Conservation (phyloP, 2,329 filamentous ascomycete species). For the Fusarium tupiense region DNA sequence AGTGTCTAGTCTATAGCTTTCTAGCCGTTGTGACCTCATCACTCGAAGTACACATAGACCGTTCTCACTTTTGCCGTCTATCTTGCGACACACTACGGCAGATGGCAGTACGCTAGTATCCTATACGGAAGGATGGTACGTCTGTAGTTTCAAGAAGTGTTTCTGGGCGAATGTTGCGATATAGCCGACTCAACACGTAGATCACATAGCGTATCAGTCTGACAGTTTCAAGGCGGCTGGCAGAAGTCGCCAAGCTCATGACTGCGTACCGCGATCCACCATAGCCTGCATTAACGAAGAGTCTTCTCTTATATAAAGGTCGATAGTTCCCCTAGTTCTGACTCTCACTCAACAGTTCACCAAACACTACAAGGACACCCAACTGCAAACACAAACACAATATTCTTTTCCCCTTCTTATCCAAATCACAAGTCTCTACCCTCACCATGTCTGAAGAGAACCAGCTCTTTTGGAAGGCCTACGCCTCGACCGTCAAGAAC, state of each 20-base stretch:
- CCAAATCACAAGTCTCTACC: accelerated
- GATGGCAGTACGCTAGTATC: accelerated
- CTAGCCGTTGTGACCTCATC: background rate
- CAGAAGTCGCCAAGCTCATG: background rate
- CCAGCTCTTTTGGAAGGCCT: background rate
- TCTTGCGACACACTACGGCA: background rate
- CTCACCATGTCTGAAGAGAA: background rate
- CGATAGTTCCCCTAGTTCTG: accelerated
- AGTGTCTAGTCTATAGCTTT: accelerated
- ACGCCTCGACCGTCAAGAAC: background rate
- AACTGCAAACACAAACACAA: background rate
- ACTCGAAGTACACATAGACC: accelerated
- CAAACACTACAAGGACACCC: background rate
- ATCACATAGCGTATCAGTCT: background rate
- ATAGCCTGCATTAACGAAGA: no score
- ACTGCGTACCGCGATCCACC: accelerated
- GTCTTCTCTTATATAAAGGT: background rate
- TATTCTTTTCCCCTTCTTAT: background rate
- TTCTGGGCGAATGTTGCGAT: background rate
- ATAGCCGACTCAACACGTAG: no score
- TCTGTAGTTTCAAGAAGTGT: accelerated
- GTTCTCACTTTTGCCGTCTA: background rate
- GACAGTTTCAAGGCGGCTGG: accelerated
- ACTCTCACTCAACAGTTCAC: background rate
- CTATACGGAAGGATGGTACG: accelerated